Base-by-base conservation (phyloP, 2,329 filamentous ascomycete genomes). In the Thelonectria blattea region DNA sequence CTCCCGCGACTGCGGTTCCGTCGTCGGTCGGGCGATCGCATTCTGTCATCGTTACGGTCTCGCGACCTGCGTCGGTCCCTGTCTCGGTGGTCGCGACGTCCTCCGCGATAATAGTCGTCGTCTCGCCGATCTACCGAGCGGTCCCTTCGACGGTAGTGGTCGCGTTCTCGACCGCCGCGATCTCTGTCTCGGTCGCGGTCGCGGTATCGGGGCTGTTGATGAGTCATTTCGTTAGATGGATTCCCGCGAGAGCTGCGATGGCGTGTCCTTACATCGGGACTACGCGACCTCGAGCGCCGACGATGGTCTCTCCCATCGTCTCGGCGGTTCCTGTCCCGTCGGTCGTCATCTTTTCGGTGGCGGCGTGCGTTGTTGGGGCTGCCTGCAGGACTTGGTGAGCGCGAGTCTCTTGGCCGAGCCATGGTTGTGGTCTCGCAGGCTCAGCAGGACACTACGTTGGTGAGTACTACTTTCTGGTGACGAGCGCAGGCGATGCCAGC, bases 321-420 rank as follows among this genome's bases (percentile, higher is more conserved):
- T 62, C 81, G 78, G 65, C 82, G 81, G 68, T 82, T 80, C 72
- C 81, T 78, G 65, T 77, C 83, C 75, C 77, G 85, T 75, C 87
- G 86, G 69, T 79, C 81, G 75, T 85, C 83, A 78, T 85, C 82
- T 78, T 87, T 85, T 71, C 83, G 84, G 73, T 79, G 86, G 80
- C 87, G 90, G 80, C 87, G 88, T 74, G 88, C 87, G 78, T 87
- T 88, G 78, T 86, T 84, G 75, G 91, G 88, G 84, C 90, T 92
- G 87, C 90, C 91, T 93, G 89, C 88, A 89, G 90, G 90, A 88
- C 90, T 92, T 91, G 91, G 91, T 93, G 91, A 94, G 91, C 91
- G 85, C 80, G 85, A 85, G 82, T 85, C 84, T 84, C 82, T 86
- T 79, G 81, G 84, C 79, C 84, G 85, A 85, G 83, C 84, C 85